Percentiles rank a stretch among this genome's conserved stretches.
Conservation (phyloP, 1,284 basidiomycete species). For the Naganishia liquefaciens region DNA sequence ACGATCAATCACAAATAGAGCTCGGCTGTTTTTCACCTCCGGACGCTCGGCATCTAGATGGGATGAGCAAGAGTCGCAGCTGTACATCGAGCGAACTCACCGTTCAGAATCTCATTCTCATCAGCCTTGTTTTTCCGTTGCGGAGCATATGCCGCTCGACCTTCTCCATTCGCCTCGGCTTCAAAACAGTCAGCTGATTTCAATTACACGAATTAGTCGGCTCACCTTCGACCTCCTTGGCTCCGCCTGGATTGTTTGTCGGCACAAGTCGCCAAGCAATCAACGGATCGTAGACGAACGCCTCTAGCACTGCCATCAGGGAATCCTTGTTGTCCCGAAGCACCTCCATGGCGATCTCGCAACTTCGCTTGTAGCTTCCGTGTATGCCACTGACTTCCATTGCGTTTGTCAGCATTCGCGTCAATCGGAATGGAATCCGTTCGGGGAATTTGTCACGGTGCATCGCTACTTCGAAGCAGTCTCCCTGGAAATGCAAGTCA, state of each 20-base stretch:
- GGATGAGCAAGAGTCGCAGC: neutral
- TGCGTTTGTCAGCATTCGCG: constrained; percentile 96
- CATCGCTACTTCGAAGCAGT: constrained; percentile 93
- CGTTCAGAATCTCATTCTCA: constrained; percentile 54
- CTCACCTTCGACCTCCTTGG: constrained; percentile 35
- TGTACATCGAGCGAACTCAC: constrained; percentile 37
- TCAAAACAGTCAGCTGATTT: neutral
- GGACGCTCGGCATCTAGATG: constrained; percentile 56
- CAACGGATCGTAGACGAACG: constrained; percentile 64
- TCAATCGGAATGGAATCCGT: constrained; percentile 96
- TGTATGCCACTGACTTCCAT: constrained; percentile 99
- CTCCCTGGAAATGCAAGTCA: constrained; percentile 58
- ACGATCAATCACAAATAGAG: constrained; percentile 84
- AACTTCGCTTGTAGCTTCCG: constrained; percentile 93
- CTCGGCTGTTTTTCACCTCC: constrained; percentile 86
- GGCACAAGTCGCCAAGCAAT: constrained; percentile 61
- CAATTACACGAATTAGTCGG: neutral
- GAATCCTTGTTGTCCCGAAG: constrained; percentile 96
- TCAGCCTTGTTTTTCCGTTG: constrained; percentile 48
- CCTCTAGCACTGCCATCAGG: constrained; percentile 95
- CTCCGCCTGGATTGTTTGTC: constrained; percentile 50
- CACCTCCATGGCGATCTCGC: constrained; percentile 97
- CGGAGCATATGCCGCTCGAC: constrained; percentile 39
- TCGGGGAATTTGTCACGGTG: constrained; percentile 98
- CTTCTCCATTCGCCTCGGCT: constrained; percentile 36